Evolutionary conservation across 2,329 filamentous ascomycete species (phyloP).

Genomic region (Scedosporium minutisporum): DNA sequence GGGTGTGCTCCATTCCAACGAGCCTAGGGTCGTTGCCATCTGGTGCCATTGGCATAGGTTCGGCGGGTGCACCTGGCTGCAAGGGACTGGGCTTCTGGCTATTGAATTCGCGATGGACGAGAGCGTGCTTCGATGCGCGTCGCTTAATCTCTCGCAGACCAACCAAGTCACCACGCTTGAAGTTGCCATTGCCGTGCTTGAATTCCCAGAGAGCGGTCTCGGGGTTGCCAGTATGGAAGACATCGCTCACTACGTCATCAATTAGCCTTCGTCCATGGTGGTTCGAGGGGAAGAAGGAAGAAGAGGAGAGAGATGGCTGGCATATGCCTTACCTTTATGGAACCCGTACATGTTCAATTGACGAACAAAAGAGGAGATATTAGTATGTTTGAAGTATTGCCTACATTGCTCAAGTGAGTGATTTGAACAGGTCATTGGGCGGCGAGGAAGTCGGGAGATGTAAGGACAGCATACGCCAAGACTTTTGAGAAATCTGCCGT

Average conservation of each 20-base stretch:
- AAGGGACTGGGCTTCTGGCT: conserved; percentile 42
- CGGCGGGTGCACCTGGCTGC: conserved; percentile 66
- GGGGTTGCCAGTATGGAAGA: conserved; percentile 89
- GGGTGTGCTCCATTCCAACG: conserved; percentile 64
- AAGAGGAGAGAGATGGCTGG: neutral
- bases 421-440: neutral
- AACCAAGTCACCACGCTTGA: conserved; percentile 87
- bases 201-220: conserved; percentile 97
- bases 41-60: conserved; percentile 59
- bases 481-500: conserved; percentile 98
- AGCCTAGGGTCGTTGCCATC: conserved; percentile 72
- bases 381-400: conserved; percentile 99
- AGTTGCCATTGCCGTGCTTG: conserved; percentile 94
- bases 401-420: conserved; percentile 32
- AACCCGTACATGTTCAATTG: conserved; percentile 99
- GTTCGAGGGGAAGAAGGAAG: neutral
- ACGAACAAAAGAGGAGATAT: conserved; percentile 95
- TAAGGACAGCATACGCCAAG: conserved; percentile 61
- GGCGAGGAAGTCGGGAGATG: conserved; percentile 2
- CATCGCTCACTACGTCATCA: conserved; percentile 69
- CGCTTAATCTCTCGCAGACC: conserved; percentile 92
- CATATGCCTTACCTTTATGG: conserved; percentile 67
- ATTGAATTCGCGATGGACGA: conserved; percentile 87
- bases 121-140: conserved; percentile 80
- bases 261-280: neutral